Evolutionary conservation across 1,284 basidiomycete genomes (phyloP).

Genomic region (Caloboletus firmus): DNA sequence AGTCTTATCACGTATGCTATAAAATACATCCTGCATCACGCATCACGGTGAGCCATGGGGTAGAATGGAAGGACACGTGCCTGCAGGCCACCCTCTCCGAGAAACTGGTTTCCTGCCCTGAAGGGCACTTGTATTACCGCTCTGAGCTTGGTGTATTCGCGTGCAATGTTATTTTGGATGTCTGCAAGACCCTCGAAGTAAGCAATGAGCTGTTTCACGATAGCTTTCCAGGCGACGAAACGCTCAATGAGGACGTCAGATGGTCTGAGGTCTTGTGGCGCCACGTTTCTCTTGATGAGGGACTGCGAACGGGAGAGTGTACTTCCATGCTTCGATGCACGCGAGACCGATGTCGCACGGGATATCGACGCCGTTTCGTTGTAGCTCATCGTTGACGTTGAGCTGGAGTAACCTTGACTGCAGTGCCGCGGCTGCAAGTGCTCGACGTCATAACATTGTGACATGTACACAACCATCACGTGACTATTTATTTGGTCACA

Average conservation of each 20-base stretch:
- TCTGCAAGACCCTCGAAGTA: constrained; percentile 92
- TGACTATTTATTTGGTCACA: constrained; percentile 15
- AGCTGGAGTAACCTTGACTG: background rate
- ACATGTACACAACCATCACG: constrained; percentile 21
- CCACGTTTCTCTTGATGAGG: constrained; percentile 88
- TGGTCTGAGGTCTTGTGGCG: constrained; percentile 87
- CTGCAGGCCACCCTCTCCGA: constrained; percentile 90
- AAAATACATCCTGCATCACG: constrained; percentile 79
- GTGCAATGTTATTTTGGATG: constrained; percentile 93
- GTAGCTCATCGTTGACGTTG: constrained; percentile 33
- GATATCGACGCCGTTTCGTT: constrained; percentile 56
- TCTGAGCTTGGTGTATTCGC: constrained; percentile 94
- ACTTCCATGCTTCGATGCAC: constrained; percentile 62
- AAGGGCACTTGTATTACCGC: constrained; percentile 98
- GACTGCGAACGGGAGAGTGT: constrained; percentile 76
- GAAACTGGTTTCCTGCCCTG: constrained; percentile 91
- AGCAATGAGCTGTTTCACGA: constrained; percentile 92
- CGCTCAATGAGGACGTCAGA: constrained; percentile 98
- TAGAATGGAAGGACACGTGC: constrained; percentile 34
- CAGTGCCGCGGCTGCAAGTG: too few relatives aligned
- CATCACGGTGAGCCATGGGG: background rate
- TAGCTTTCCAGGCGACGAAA: constrained; percentile 90
- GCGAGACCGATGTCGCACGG: constrained; percentile 68
- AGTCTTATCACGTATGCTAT: constrained; percentile 92
- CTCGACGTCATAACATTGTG: constrained; percentile 33